Evolutionary conservation across 805 yeast species (phyloP), one percentile per base, ranked within the genome.

Genomic region (Maudiozyma turicensis): DNA sequence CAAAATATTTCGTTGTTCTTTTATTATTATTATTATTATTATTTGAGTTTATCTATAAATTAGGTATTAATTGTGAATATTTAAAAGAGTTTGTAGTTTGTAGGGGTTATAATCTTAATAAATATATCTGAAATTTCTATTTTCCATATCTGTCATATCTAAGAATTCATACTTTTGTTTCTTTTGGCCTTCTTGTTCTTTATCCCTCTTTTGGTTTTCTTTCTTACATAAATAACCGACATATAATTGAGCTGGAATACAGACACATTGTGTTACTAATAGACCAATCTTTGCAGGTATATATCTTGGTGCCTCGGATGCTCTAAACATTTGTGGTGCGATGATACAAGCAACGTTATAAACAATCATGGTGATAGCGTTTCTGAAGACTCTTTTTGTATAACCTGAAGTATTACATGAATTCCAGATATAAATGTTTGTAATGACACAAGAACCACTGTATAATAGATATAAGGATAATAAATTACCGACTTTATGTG

Each of bases 301-400:
- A 54, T 79, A 82, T 13, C 68, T 63, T 32, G 85, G 85, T 10
- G 76, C 72, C 49, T 76, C 72, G 14, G 68, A 54, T 0, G 69
- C 70, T 53, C 77, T 73, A 64, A 81, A 81, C 56, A 80, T 65
- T 56, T 81, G 84, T 3, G 88, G 86, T 0, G 85, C 86, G 45
- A 80, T 69, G 51, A 84, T 65, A 55, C 81, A 74, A 7, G 82
- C 78, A 28, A 79, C 62, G 9, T 80, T 77, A 57, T 78, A 80
- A n/a, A 74, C 76, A 47, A 79, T 68, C 80, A 80, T 74, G 0
- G 80, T 78, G 28, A 74, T 56, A 5, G 76, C 78, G 55, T 77
- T 78, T 51, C 82, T 66, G 33, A 73, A 72, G 29, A 78, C 63
- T 52, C 80, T 72, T 57, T 80, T 80, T 6, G 82, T 77, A 48